A percentile compares a stretch with the other conserved stretches of the same genome.
These are phyloP conservation scores for Aspergillus candidus DNA, from an alignment of 2,329 filamentous ascomycete genomes.

Conservation along the genomic window DNA sequence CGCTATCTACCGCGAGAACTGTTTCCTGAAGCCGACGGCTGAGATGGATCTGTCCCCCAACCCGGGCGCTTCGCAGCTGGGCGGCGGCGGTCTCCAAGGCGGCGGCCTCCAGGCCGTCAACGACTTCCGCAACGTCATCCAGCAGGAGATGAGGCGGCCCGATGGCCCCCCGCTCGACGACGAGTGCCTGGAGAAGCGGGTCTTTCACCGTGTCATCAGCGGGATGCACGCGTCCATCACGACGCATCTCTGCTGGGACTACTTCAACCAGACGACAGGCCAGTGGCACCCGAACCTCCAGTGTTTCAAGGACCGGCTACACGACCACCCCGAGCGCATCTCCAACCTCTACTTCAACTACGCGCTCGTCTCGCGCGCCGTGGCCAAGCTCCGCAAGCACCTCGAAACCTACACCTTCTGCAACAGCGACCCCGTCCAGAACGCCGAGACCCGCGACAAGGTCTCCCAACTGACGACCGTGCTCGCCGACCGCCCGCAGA, in stretches of 20 bases:
- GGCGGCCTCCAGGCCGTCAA: conserved; percentile 51
- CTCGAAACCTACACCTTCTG: conserved; percentile 86
- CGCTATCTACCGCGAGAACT: conserved; percentile 94
- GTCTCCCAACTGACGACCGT: conserved; percentile 68
- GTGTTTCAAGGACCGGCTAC: conserved; percentile 84
- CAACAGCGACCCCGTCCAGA: conserved; percentile 73
- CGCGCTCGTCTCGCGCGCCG: conserved; percentile 82
- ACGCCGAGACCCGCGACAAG: conserved; percentile 71
- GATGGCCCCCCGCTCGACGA: conserved; percentile 71
- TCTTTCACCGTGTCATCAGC: conserved; percentile 90
- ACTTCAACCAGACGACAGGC: conserved; percentile 89
- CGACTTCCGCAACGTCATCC: conserved; percentile 56
- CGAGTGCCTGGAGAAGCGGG: conserved; percentile 95
- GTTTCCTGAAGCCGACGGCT: conserved; percentile 58
- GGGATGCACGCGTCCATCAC: conserved; percentile 99
- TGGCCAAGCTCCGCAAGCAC: conserved; percentile 82
- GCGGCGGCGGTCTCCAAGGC: conserved; percentile 20
- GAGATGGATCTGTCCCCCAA: conserved; percentile 24
- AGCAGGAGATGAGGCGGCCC: conserved; percentile 39
- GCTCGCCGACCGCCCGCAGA: conserved; percentile 62
- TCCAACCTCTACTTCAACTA: conserved; percentile 99
- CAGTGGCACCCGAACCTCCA: conserved; percentile 84
- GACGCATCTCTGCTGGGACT: conserved; percentile 92
- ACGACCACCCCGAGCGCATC: conserved; percentile 79
- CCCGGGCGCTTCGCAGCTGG: not conserved